Base-by-base conservation (phyloP, 2,329 filamentous ascomycete species). In the Xylariaceae sp. region DNA sequence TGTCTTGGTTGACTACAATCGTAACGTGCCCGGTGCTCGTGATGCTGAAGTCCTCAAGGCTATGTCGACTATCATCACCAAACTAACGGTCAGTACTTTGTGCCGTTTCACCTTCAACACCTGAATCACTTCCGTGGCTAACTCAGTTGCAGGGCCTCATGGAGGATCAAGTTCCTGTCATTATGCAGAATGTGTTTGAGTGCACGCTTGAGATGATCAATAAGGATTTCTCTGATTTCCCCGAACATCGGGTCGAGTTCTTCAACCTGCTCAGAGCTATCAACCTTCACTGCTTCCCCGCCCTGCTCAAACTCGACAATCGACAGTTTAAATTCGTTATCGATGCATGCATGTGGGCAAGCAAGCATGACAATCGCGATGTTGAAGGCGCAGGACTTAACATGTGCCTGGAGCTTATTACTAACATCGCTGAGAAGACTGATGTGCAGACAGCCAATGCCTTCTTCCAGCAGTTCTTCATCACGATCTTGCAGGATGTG, bases 131-230 rank as follows among this genome's bases (percentile, higher is more conserved):
- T 27, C n/a, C 22, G 22, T 7, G 22, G 51, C 57, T 55, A 32
- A 44, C 50, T 49, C 47, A 17, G 40, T 32, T 32, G 49, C 19
- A 95, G 89, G 82, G 83, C 58, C 78, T 97, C 65, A 99, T 99
- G 95, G 94, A 97, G 68, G 94, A 97, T 66, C 94, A 97, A 71
- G 90, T 99, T 39, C 90, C 94, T 10, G 86, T 86, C 43, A 97
- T 99, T 65, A 96, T 99, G 89, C 91, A 97, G 70, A 95, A 92
- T 59, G 90, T 99, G 22, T 99, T 99, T 63, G 92, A 97, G 71
- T 97, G 92, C 75, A 99, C 94, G 3, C 77, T 99, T 49, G 90
- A 96, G 64, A 99, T 99, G 94, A 99, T 99, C 75, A 99, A 97
- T 82, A 99, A 99, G 75, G 94, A 99, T 71, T 99, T 99, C 71